Conservation (phyloP, 371 early-diverging fungal species). For the Circinella minor region DNA sequence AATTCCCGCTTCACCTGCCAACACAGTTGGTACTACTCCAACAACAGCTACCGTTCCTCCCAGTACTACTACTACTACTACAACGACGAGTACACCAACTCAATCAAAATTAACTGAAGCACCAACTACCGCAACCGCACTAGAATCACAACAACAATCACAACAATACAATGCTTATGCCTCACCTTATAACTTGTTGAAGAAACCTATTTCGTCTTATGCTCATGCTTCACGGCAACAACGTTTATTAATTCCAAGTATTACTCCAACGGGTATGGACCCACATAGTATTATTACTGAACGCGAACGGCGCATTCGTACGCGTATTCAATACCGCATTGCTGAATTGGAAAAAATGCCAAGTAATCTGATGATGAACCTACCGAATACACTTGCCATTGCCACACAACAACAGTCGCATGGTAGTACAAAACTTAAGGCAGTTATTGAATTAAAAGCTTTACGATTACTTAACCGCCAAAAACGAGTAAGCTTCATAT, state of each 20-base stretch:
- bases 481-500: constrained; percentile 47
- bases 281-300: constrained; percentile 74
- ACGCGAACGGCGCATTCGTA: constrained; percentile 74
- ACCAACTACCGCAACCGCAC: background rate
- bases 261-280: constrained; percentile 82
- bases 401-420: constrained; percentile 38
- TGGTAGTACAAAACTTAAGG: constrained; percentile 47
- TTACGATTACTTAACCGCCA: constrained; percentile 72
- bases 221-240: constrained; percentile 70
- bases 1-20: constrained; percentile 7
- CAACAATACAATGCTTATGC: constrained; percentile 35
- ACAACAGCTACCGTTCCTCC: background rate
- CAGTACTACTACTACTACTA: background rate
- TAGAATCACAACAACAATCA: background rate
- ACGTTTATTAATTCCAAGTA: constrained; percentile 68
- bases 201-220: constrained; percentile 50
- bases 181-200: constrained; percentile 60
- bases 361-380: constrained; percentile 33
- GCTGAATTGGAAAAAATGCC: constrained; percentile 70
- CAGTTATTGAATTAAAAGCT: constrained; percentile 11
- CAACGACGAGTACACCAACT: background rate
- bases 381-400: constrained; percentile 32
- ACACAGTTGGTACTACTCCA: background rate
- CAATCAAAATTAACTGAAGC: background rate
- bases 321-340: constrained; percentile 78